phyloP scores from a whole-genome alignment of 2,329 filamentous ascomycete species.

The Cephalotrichum gorgonifer region DNA sequence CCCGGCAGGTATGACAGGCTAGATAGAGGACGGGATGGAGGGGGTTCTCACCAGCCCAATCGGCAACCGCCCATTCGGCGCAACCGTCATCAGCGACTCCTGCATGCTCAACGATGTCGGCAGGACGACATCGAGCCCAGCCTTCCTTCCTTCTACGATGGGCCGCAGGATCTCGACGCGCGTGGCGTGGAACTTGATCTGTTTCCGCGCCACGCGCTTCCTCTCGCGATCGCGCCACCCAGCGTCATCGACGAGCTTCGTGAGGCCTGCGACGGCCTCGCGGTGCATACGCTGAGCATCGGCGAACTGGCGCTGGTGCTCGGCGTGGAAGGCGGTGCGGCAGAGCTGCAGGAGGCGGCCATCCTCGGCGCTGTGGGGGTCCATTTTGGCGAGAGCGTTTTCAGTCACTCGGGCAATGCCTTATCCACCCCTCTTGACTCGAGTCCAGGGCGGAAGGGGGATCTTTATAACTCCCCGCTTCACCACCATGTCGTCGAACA shows the following conservation, averaged over 20 bases:
- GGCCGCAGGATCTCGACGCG: neutral
- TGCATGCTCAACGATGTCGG: neutral
- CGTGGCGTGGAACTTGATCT: slow-evolving; percentile 1
- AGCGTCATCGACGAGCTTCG: neutral
- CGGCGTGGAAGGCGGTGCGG: neutral
- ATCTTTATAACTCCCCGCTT: no score
- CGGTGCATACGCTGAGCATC: neutral
- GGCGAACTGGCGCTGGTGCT: neutral
- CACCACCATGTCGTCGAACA: no score
- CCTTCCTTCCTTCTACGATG: neutral
- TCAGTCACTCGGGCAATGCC: no score
- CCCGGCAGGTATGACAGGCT: no score
- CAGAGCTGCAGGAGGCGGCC: neutral
- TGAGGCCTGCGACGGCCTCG: neutral
- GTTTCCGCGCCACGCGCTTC: neutral
- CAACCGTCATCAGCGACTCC: neutral
- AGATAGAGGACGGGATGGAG: no score
- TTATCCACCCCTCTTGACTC: no score
- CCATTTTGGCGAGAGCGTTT: neutral
- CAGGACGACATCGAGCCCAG: neutral
- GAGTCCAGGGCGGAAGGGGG: no score
- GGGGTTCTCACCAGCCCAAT: neutral
- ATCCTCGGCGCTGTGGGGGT: neutral
- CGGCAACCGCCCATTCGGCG: neutral
- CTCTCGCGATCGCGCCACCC: neutral